Evolutionary conservation across 768 basidiomycete genomes (phyloP).

Genomic region (Saitozyma sp.): DNA sequence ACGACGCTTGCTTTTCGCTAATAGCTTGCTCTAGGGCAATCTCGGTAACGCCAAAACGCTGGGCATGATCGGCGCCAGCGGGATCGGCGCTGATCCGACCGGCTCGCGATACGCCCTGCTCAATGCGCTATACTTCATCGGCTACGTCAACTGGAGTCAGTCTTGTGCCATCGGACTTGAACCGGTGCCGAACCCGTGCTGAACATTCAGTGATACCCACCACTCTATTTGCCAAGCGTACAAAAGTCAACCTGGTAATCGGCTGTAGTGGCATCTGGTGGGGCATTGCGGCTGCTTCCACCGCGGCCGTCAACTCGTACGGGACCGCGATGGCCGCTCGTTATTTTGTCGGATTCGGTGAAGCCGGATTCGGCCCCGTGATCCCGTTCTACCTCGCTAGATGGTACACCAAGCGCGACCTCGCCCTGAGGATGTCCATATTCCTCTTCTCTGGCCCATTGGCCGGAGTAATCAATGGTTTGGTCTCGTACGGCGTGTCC

Average conservation of each 20-base stretch:
- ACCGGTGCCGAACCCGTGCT: too few species aligned
- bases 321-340: conserved; percentile 6
- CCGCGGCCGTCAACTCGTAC: conserved; percentile 15
- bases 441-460: not conserved
- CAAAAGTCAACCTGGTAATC: conserved; percentile 6
- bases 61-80: conserved; percentile 11
- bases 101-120: conserved; percentile 18
- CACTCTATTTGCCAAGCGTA: conserved; percentile 13
- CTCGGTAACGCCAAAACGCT: conserved; percentile 23
- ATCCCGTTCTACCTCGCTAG: conserved; percentile 12
- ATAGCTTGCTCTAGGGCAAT: conserved; percentile 7
- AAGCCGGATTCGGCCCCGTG: conserved; percentile 11
- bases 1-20: too few species aligned
- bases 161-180: not conserved
- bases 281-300: conserved; percentile 16
- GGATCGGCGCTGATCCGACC: conserved; percentile 10
- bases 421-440: conserved; percentile 7
- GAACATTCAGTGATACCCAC: conserved; percentile 11
- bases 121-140: conserved; percentile 12
- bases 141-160: conserved; percentile 15
- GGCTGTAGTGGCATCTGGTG: conserved; percentile 10
- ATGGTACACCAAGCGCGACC: conserved; percentile 8
- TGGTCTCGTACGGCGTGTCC: not conserved
- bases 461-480: conserved; percentile 9
- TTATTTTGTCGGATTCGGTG: conserved; percentile 11